A percentile compares a stretch with the other conserved stretches of the same genome.
Conservation (phyloP, 2,329 filamentous ascomycete genomes). For the Penicillium sp. region DNA sequence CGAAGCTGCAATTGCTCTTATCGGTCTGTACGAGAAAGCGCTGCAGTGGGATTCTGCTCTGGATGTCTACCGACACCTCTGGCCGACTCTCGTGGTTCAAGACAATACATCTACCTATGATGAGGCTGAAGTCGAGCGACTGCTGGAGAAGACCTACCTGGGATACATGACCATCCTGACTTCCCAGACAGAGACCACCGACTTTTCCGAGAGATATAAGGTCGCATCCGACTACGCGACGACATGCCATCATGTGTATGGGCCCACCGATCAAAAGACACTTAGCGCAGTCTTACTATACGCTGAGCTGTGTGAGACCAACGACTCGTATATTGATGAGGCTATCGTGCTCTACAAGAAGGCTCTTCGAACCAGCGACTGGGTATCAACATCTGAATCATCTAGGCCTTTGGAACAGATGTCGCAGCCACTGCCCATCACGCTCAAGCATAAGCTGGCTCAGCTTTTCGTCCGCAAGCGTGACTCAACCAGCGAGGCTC, state of each 20-base stretch:
- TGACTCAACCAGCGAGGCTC: constrained; percentile 37
- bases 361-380: constrained; percentile 40
- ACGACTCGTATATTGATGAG: constrained; percentile 44
- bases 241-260: constrained; percentile 41
- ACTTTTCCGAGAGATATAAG: constrained; percentile 45
- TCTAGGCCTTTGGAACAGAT: constrained; percentile 30
- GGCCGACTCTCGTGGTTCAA: constrained; percentile 46
- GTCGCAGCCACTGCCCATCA: constrained; percentile 39
- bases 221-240: constrained; percentile 49
- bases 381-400: constrained; percentile 32
- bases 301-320: constrained; percentile 47
- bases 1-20: constrained; percentile 45
- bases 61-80: constrained; percentile 45
- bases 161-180: constrained; percentile 49
- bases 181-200: constrained; percentile 38
- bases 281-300: constrained; percentile 39
- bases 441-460: constrained; percentile 49
- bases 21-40: constrained; percentile 45
- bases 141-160: constrained; percentile 46
- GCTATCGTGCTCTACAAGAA: constrained; percentile 47
- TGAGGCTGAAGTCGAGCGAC: constrained; percentile 31
- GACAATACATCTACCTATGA: constrained; percentile 41
- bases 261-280: constrained; percentile 33
- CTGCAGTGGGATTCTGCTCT: constrained; percentile 46
- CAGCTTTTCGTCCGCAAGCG: constrained; percentile 46